Conservation (phyloP, 75 land plant genomes). For the Chamaecyparis obtusa region DNA sequence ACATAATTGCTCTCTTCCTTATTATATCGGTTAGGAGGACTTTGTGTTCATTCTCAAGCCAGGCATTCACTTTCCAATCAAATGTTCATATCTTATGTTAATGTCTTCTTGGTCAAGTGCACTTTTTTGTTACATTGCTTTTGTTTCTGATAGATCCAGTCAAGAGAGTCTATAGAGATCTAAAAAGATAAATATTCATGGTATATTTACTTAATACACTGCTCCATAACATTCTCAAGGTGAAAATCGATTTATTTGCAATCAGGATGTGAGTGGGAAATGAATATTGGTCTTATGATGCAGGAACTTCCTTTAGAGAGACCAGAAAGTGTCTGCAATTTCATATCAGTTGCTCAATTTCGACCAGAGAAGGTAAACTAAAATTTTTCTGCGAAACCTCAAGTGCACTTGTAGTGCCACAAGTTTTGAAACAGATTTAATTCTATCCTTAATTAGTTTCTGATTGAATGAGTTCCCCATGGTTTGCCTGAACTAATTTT, state of each 20-base stretch:
- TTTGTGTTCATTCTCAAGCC: neutral
- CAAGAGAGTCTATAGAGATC: neutral
- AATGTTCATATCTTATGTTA: neutral
- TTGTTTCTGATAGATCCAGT: neutral
- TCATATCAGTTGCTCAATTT: conserved; percentile 98
- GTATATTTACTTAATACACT: neutral
- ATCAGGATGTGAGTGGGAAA: conserved; percentile 20
- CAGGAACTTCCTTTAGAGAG: conserved; percentile 90
- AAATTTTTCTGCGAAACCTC: neutral
- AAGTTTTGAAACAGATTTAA: neutral
- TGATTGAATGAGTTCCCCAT: neutral
- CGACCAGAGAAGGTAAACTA: conserved; percentile 94
- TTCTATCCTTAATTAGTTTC: conserved; percentile 10
- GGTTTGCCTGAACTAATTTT: neutral
- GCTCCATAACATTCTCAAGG: neutral
- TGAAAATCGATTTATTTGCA: conserved; percentile 7
- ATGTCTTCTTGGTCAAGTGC: neutral
- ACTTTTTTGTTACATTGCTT: neutral
- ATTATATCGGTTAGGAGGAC: neutral
- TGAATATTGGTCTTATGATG: conserved; percentile 15
- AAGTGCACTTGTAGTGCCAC: neutral
- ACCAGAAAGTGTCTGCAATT: conserved; percentile 23
- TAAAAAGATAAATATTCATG: neutral
- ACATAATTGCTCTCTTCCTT: neutral
- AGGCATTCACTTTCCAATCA: neutral